These are phyloP conservation scores for Ormosia emarginata DNA, from an alignment of 306 rosid genomes.

Conservation along the genomic window DNA sequence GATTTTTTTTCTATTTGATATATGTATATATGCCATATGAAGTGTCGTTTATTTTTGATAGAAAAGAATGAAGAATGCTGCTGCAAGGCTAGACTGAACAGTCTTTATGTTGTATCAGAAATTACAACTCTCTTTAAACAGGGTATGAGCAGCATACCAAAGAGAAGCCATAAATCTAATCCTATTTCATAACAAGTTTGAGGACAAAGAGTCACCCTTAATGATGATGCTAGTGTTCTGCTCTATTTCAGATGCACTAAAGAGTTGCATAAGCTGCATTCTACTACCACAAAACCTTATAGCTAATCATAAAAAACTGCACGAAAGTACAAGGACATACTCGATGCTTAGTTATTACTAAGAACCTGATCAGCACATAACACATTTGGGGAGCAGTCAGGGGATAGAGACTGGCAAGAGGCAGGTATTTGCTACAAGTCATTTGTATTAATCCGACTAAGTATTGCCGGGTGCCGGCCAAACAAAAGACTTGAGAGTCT, in stretches of 20 bases:
- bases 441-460: neutral
- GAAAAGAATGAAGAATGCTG: no score
- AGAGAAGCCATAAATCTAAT: no score
- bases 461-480: neutral
- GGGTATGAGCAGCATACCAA: no score
- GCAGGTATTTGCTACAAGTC: neutral
- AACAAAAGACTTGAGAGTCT: neutral
- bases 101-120: no score
- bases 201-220: no score
- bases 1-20: no score
- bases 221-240: neutral
- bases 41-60: no score
- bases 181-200: no score
- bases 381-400: neutral
- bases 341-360: neutral
- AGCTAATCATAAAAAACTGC: neutral
- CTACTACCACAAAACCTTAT: no score
- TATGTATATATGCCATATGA: no score
- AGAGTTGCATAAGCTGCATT: neutral
- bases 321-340: neutral
- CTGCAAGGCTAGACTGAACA: no score
- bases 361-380: neutral
- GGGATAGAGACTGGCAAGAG: neutral
- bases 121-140: no score
- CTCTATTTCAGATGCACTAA: neutral